Evolutionary conservation across 2,329 filamentous ascomycete species (phyloP), one percentile per base, ranked within the genome.

Genomic region (Lachnellula suecica): DNA sequence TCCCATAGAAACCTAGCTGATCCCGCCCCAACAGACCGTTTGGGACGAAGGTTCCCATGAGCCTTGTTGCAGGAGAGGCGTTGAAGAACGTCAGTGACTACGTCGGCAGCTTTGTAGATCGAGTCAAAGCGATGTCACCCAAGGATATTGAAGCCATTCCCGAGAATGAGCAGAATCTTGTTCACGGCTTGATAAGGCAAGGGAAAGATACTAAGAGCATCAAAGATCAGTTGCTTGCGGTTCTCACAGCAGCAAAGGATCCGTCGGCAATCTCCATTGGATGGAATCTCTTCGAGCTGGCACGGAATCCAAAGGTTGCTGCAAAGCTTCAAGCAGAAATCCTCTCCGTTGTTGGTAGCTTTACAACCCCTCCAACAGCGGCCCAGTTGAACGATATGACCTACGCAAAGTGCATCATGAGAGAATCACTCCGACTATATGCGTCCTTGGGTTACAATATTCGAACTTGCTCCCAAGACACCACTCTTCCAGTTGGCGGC

Each of bases 381-480:
- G 25, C 44, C 9, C 44, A 46, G 34, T 46, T 46, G 44, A 46
- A 46, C 13, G 27, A 46, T 27, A 47, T 46, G 40, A 35, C 19
- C 17, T 52, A 31, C 20, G 22, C 37, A 42, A 44, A 27, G 17
- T 35, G 44, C 49, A 24, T 44, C 15, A 46, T 45, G 25, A 44
- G 34, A 23, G 34, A 48, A 19, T 37, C 37, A 15, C 20, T 48
- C 8, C 37, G 46, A 13, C 11, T 38, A 40, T 40, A 47, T 35
- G 43, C 35, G 15, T 29, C 35, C 27, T 38, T 51, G 35, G 48
- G 48, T 17, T 35, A 71, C 34, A 83, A 83, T 64, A 67, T 68
- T 13, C 77, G 79, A 44, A 59, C 66, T 24, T 76, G 78, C 3
- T 64, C 70, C 11, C 65, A 66, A 42, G 77, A 81, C 37, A 63